A percentile compares a stretch with the other conserved stretches of the same genome.
phyloP scores from a whole-genome alignment of 352 stramenopile species.

The Saprolegnia diclina region DNA sequence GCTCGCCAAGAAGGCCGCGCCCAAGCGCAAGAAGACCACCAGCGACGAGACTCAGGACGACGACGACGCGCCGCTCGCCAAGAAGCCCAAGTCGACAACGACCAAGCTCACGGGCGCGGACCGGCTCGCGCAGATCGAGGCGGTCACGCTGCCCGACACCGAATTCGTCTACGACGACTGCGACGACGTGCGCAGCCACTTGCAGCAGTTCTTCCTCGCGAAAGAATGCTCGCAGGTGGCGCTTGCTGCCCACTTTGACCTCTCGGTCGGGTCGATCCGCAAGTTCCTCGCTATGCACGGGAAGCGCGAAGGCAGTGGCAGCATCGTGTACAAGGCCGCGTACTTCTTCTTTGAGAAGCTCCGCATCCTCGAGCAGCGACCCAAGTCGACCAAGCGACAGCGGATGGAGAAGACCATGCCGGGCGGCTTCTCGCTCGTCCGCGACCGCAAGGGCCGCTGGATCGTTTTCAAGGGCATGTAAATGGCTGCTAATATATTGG shows the following conservation, averaged over 20 bases:
- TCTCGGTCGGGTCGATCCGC: constrained; percentile 48
- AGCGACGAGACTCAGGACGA: neutral
- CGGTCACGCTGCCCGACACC: constrained; percentile 34
- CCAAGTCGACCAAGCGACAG: constrained; percentile 45
- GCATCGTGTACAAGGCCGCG: constrained; percentile 38
- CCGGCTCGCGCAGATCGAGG: constrained; percentile 35
- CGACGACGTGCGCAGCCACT: constrained; percentile 48
- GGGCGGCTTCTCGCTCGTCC: constrained; percentile 32
- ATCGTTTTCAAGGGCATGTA: too few species aligned
- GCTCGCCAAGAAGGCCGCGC: constrained; percentile 3
- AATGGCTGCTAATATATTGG: too few species aligned
- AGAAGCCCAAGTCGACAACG: constrained; percentile 7
- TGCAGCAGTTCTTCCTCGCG: constrained; percentile 36
- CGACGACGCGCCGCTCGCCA: constrained; percentile 29
- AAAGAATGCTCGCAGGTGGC: constrained; percentile 40
- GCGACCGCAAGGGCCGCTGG: constrained; percentile 31
- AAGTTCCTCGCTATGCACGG: constrained; percentile 43
- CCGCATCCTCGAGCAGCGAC: constrained; percentile 36
- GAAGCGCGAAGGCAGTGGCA: constrained; percentile 41
- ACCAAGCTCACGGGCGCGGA: constrained; percentile 29
- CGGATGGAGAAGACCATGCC: constrained; percentile 31
- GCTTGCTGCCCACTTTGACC: constrained; percentile 35
- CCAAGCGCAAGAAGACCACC: neutral
- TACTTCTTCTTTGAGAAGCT: constrained; percentile 60
- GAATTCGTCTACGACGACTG: constrained; percentile 51